A percentile compares a stretch with the other conserved stretches of the same genome.
These are phyloP conservation scores for Tuber brumale DNA, from an alignment of 495 filamentous ascomycete genomes.

Conservation along the genomic window DNA sequence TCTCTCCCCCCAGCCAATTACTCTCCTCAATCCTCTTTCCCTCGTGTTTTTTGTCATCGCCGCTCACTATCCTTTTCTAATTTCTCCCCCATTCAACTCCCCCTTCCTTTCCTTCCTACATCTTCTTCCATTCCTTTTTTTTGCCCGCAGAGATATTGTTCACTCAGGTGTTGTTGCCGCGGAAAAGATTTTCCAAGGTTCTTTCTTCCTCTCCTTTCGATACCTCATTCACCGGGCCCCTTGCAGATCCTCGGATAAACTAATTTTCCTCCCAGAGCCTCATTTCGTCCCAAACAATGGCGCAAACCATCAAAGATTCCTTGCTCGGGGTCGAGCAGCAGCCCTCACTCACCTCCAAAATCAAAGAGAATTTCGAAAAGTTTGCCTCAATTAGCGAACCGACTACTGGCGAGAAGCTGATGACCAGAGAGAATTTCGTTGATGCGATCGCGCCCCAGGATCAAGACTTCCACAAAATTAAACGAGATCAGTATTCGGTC, in stretches of 20 bases:
- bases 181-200: slow-evolving; percentile 9
- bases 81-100: neutral
- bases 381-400: slow-evolving; percentile 67
- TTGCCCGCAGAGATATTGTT: no score
- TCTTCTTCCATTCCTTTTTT: slow-evolving; percentile 6
- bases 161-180: slow-evolving; percentile 18
- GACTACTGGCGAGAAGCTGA: slow-evolving; percentile 65
- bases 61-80: neutral
- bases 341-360: slow-evolving; percentile 33
- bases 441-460: slow-evolving; percentile 77
- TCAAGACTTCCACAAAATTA: slow-evolving; percentile 97
- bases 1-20: neutral
- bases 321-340: slow-evolving; percentile 56
- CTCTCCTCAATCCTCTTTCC: neutral
- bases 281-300: slow-evolving; percentile 26
- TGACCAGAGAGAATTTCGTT: slow-evolving; percentile 79
- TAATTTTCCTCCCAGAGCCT: slow-evolving; percentile 22
- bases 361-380: slow-evolving; percentile 59
- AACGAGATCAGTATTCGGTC: slow-evolving; percentile 85
- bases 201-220: slow-evolving; percentile 4
- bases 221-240: slow-evolving; percentile 12
- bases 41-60: neutral
- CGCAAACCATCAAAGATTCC: slow-evolving; percentile 68
- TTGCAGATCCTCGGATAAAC: slow-evolving; percentile 33
- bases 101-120: neutral